Evolutionary conservation across 108 stramenopile genomes (phyloP), one percentile per base, ranked within the genome.

Genomic region (Pinguiococcus pyrenoidosus): DNA sequence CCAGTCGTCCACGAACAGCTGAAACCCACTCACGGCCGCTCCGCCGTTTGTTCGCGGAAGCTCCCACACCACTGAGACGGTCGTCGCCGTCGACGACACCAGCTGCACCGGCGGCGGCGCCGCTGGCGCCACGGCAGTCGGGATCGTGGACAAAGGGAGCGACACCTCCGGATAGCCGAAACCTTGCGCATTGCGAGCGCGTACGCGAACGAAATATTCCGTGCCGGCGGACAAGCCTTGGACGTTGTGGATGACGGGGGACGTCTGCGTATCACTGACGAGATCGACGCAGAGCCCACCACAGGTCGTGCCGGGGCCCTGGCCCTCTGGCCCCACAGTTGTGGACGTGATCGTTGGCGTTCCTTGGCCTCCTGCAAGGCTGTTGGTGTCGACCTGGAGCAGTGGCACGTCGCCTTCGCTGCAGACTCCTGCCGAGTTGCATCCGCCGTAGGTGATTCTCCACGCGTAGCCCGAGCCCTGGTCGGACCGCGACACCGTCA

Each of bases 1-100:
- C 80, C 81, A 85, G 20, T 77, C 69, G 47, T 82, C 83, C 71
- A 87, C 77, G 74, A 68, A 80, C 27, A 87, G 70, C 54, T 82
- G 74, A 54, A 81, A 87, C 29, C 85, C 83, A 10, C 74, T 77
- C 12, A 84, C 66, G 24, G 56, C 38, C 13, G 68, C 66, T 21
- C 85, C 85, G 37, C 85, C 85, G 47, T 81, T 81, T 4, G 46
- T 49, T 14, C 40, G 71, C 6, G 85, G 85, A 22, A 35, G 54
- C 6, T 63, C 44, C 85, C 85, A 87, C 28, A 49, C 69, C 7
- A 87, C 53, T 25, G 78, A 65, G 29, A 87, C 74, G 30, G 79
- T 75, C 7, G 70, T 48, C 3, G 73, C 46, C 1, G 78, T 69
- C 12, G 80, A 76, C 29, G 66, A 46, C 18, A 67, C 53, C 36